Evolutionary conservation across 306 rosid genomes (phyloP).

Genomic region (Betula pendula): DNA sequence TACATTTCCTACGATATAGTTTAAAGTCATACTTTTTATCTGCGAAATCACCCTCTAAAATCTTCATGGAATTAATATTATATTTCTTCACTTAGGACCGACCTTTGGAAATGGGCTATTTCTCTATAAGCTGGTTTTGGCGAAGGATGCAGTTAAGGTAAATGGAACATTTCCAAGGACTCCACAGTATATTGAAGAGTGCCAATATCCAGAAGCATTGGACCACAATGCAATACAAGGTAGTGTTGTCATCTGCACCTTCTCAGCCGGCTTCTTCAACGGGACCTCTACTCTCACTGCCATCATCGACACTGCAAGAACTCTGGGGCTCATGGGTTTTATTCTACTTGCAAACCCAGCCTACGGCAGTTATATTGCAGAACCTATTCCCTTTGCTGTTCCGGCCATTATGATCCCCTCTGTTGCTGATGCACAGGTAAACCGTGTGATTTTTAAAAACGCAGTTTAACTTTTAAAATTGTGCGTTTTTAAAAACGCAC

Average conservation of each 20-base stretch:
- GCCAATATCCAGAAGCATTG: conserved; percentile 75
- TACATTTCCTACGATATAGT: too few relatives aligned
- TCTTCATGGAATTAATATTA: conserved; percentile 5
- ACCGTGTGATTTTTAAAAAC: too few relatives aligned
- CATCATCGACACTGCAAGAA: conserved; percentile 56
- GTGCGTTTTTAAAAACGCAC: too few relatives aligned
- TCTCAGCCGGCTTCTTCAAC: conserved; percentile 68
- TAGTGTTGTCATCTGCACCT: conserved; percentile 67
- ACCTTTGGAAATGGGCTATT: conserved; percentile 49
- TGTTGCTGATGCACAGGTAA: conserved; percentile 69
- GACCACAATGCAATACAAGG: conserved; percentile 46
- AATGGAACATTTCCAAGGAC: conserved; percentile 52
- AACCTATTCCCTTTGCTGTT: conserved; percentile 62
- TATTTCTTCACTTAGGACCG: conserved; percentile 45
- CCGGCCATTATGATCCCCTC: conserved; percentile 66
- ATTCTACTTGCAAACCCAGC: conserved; percentile 63
- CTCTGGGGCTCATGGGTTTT: conserved; percentile 54
- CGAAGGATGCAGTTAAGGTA: conserved; percentile 64
- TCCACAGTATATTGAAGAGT: conserved; percentile 61
- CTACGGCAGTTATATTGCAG: conserved; percentile 69
- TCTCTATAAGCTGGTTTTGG: conserved; percentile 56
- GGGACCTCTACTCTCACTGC: conserved; percentile 60
- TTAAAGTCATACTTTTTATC: too few relatives aligned
- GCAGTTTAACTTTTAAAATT: too few relatives aligned
- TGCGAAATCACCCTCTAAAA: too few relatives aligned